Evolutionary conservation across 768 basidiomycete genomes (phyloP), one percentile per base, ranked within the genome.

Genomic region (Podaxis sp.): DNA sequence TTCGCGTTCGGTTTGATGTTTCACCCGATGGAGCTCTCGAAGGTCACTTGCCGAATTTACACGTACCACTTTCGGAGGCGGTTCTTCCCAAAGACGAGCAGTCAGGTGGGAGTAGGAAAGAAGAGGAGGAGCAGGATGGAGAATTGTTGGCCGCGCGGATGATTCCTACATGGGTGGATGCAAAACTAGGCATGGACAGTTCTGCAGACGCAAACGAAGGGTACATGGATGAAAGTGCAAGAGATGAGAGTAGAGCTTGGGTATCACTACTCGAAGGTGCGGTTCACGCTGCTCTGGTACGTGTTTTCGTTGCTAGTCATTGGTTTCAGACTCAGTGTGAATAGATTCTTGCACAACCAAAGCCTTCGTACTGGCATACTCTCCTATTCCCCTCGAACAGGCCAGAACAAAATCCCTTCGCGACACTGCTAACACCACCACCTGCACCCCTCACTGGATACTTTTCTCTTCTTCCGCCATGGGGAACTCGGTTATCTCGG

Each of bases 191-290:
- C n/a, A 65, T 71, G 16, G 67, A 73, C 57, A 71, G 69, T 61
- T 73, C 73, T 28, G 68, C 68, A 11, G 76, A 78, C 58, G 70
- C 77, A 4, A 72, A 89, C 35, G 88, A 92, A 68, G 91, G 91
- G 10, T 93, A 90, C 69, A 78, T 70, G 37, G 79, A 88, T 63
- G 76, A 80, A 50, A 71, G 74, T 18, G 76, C 87, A 23, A 77
- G 80, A 52, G 86, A 90, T 65, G 91, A 94, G 70, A 89, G 89
- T 65, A 80, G 85, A 46, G 91, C 92, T 1, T 94, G 92, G 92
- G 82, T 91, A 25, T 76, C 89, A 1, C 78, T 94, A 35, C 81
- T 94, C 42, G 90, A 94, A 70, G 86, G 86, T 37, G 76, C 81
- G 50, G 83, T 94, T 5, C 91, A 92, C 69, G 87, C 89, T 64